Evolutionary conservation across 768 basidiomycete species (phyloP), one percentile per base, ranked within the genome.

Genomic region (Mycena latifolia): DNA sequence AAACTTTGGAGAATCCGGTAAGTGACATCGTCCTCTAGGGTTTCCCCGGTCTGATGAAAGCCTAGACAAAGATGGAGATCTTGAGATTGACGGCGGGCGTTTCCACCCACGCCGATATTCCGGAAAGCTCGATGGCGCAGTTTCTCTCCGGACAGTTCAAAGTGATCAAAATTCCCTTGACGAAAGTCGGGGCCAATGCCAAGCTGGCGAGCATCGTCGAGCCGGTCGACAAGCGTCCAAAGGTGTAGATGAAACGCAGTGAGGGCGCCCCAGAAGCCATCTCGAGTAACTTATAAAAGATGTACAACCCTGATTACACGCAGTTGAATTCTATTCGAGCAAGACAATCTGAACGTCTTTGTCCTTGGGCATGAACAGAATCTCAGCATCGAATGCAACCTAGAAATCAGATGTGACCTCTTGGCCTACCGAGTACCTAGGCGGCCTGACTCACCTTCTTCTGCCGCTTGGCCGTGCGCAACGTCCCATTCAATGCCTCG

Each of bases 341-440:
- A 80, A 71, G 4, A 81, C 76, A 25, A 85, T 81, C 51, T 78
- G 78, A 5, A 84, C 82, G 60, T 84, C 82, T 68, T 84, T 84
- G 70, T 84, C 83, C 67, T 74, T 81, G 33, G 83, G 84, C 82
- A 84, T 84, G 82, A 85, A 83, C 61, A 85, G 65, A 12, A 85
- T 75, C 70, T 85, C 84, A 18, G 77, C 81, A 45, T 81, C 76
- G 66, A 84, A 85, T 3, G 79, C 66, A 22, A 84, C 82, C 83
- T 85, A 63, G 1, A 24, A 4, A 29, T 33, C 46, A 17, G 57
- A 25, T 29, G 43, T 61, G 24, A 31, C 18, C 46, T 9, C 7
- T 2, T 24, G 8, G 14, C 14, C 33, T 6, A 35, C 8, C 14
- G 12, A 18, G 22, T 7, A 31, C 10, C 2, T 11, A 18, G 11